A percentile compares a stretch with the other conserved stretches of the same genome.
Conservation (phyloP, 2,329 filamentous ascomycete species). For the Exophiala bonariae region DNA sequence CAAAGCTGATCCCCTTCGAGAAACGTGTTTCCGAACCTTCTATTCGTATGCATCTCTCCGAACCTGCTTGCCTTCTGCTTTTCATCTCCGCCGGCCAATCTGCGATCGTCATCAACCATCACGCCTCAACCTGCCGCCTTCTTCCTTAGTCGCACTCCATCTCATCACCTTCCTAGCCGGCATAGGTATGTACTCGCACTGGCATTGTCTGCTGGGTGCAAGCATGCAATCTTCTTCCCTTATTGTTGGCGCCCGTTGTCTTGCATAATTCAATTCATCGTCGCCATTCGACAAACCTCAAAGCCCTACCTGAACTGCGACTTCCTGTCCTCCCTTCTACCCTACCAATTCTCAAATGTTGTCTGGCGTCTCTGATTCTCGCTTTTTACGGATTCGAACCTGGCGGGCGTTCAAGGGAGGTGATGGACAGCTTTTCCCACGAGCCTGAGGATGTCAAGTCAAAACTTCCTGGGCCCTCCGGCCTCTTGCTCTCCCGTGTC, state of each 20-base stretch:
- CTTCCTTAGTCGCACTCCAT: constrained; percentile 11
- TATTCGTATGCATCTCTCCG: too few species aligned
- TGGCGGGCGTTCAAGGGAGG: constrained; percentile 13
- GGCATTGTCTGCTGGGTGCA: constrained; percentile 14
- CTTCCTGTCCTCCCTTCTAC: neutral
- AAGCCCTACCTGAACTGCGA: neutral
- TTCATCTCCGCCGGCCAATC: too few species aligned
- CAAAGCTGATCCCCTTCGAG: too few species aligned
- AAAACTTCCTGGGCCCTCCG: constrained; percentile 9
- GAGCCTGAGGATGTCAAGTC: constrained; percentile 17
- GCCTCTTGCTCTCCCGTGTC: constrained; percentile 17
- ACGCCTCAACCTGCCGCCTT: neutral
- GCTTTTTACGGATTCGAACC: constrained; percentile 16
- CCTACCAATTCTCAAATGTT: constrained; percentile 15
- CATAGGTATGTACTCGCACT: constrained; percentile 21
- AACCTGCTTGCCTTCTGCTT: too few species aligned
- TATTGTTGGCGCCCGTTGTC: constrained; percentile 7
- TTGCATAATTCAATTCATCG: constrained; percentile 8
- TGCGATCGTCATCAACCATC: too few species aligned
- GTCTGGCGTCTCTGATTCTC: constrained; percentile 13
- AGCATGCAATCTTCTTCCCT: constrained; percentile 18
- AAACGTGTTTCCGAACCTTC: too few species aligned
- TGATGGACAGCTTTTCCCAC: constrained; percentile 16
- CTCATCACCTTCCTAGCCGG: constrained; percentile 6
- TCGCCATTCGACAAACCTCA: neutral